Conservation (phyloP, 108 stramenopile species). For the Stephanodiscus triporus region DNA sequence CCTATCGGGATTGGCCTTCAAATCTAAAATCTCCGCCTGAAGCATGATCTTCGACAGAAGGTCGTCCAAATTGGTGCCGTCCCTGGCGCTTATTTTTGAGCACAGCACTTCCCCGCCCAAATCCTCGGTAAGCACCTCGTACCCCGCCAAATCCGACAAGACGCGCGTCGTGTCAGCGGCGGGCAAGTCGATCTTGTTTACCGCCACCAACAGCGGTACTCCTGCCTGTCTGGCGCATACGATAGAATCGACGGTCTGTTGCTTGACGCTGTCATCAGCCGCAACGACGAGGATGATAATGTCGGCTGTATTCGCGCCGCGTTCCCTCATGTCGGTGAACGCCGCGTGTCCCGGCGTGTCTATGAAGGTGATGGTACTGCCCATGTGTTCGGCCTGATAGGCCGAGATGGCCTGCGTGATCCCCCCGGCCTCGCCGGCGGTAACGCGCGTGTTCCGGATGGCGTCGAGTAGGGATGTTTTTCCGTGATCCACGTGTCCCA, state of each 20-base stretch:
- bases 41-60: conserved; percentile 92
- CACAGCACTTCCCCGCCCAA: conserved; percentile 92
- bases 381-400: conserved; percentile 86
- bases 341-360: conserved; percentile 99
- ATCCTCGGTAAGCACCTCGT: conserved; percentile 93
- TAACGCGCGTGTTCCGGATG: conserved; percentile 89
- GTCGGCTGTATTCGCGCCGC: conserved; percentile 98
- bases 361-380: conserved; percentile 91
- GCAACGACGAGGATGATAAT: conserved; percentile 99
- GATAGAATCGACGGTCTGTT: conserved; percentile 98
- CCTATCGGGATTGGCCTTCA: conserved; percentile 89
- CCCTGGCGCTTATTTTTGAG: conserved; percentile 92
- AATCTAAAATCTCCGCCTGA: conserved; percentile 94
- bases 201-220: conserved; percentile 94
- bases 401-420: conserved; percentile 98
- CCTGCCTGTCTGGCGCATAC: conserved; percentile 91
- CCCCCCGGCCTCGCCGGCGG: conserved; percentile 97
- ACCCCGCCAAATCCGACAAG: conserved; percentile 87
- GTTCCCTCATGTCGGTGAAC: conserved; percentile 96
- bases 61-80: conserved; percentile 91
- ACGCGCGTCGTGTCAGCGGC: conserved; percentile 85
- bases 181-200: conserved; percentile 96
- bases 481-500: conserved; percentile 99
- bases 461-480: conserved; percentile 98
- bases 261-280: conserved; percentile 97